Base-by-base conservation (phyloP, 2,329 filamentous ascomycete genomes). In the Leptographium galeiforme region DNA sequence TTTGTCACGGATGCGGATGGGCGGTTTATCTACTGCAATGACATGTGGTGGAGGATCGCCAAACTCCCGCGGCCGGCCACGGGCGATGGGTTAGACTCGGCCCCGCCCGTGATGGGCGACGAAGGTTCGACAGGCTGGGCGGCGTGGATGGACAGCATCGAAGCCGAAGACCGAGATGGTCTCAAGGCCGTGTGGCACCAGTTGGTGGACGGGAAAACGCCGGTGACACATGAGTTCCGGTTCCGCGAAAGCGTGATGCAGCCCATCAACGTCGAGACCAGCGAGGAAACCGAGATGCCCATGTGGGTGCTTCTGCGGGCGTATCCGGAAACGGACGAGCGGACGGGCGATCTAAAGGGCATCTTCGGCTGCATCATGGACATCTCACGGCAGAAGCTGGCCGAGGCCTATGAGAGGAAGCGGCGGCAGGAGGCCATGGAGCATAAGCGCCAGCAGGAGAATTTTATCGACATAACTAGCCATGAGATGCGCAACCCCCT, bases 351-450 rank as follows among this genome's bases (percentile, higher is more conserved):
- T 33, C 73, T 89, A 51, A 87, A 87, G 68, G 81, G 82, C 57
- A 83, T 89, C 3, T 89, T 90, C 60, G 86, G 85, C 51, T 86
- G 82, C 62, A 84, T 94, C 51, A 91, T 87, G 0, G 87, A 94
- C 62, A 94, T 95, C 58, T 89, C 85, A 18, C 79, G 85, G 52
- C 87, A 93, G 64, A 95, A 94, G 65, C 84, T 84, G 74, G 87
- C 88, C 1, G 88, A 94, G 66, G 82, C 84, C 48, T 81, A 89
- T 38, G 87, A 94, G 65, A 87, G 79, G 61, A 77, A 82, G 46
- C 81, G 87, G 55, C 84, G 87, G 62, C 80, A 90, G 61, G 87
- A 93, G 64, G 89, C 87, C 0, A 79, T 90, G 2, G 85, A 91
- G 63, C 74, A 89, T 56, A 93, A 93, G 66, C 74, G 80, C 30